phyloP scores from a whole-genome alignment of 129 eudicot genomes.

The Deinandra increscens region DNA sequence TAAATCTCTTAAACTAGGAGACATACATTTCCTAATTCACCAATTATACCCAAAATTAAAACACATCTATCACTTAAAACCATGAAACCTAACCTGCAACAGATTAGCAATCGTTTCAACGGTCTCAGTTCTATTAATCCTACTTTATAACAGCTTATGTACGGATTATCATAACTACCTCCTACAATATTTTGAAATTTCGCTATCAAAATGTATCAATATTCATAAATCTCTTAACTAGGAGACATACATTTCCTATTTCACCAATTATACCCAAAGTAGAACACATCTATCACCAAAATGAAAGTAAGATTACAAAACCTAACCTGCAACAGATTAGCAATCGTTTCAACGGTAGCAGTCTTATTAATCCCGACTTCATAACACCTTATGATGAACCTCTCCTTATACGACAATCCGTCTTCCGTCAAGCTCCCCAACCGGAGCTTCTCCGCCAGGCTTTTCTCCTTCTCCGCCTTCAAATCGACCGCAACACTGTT shows the following conservation, averaged over 20 bases:
- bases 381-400: slow-evolving; percentile 77
- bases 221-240: neutral
- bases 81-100: slow-evolving; percentile 34
- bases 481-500: slow-evolving; percentile 3
- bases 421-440: slow-evolving; percentile 80
- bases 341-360: slow-evolving; percentile 90
- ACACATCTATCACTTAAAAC: neutral
- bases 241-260: slow-evolving; percentile 18
- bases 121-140: too few relatives aligned
- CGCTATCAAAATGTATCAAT: neutral
- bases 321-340: slow-evolving; percentile 84
- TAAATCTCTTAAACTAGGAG: neutral
- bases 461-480: slow-evolving; percentile 17
- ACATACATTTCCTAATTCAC: slow-evolving; percentile 24
- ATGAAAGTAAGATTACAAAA: neutral
- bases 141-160: too few relatives aligned
- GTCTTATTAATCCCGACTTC: slow-evolving; percentile 95
- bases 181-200: slow-evolving; percentile 43
- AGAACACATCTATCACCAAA: neutral
- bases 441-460: slow-evolving; percentile 68
- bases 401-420: slow-evolving; percentile 85
- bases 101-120: too few relatives aligned
- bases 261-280: neutral
- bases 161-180: too few relatives aligned
- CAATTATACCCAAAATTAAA: neutral